Percentiles rank a stretch among this genome's conserved stretches.
These are phyloP conservation scores for Paramecium bursaria DNA, from an alignment of 73 alveolate genomes.

Conservation along the genomic window DNA sequence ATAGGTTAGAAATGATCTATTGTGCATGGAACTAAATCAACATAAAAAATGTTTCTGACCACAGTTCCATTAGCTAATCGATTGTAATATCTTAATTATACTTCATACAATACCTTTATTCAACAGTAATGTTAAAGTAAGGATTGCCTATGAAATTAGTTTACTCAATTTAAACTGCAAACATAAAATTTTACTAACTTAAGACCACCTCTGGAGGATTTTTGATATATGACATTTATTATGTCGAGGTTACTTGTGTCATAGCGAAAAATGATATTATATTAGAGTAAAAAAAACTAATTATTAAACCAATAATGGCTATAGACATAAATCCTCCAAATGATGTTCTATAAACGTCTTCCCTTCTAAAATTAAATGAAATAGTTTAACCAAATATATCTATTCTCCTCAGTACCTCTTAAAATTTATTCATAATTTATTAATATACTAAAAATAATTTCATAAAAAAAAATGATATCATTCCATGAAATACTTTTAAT, in stretches of 20 bases:
- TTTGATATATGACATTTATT: neutral
- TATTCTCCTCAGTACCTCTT: neutral
- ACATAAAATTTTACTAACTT: conserved; percentile 3
- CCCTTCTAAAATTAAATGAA: neutral
- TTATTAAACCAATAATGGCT: neutral
- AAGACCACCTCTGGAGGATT: conserved; percentile 2
- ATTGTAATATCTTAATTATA: too few species aligned
- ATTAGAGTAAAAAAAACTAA: conserved; percentile 30
- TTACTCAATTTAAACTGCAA: conserved; percentile 51
- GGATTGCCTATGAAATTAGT: conserved; percentile 35
- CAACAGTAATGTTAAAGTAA: conserved; percentile 23
- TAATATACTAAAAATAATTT: too few species aligned
- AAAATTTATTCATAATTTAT: too few species aligned
- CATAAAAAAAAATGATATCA: too few species aligned
- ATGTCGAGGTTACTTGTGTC: neutral
- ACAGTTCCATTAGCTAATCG: too few species aligned
- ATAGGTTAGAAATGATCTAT: conserved; percentile 41
- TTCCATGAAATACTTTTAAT: conserved; percentile 59
- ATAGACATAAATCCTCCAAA: conserved; percentile 44
- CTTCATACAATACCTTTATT: conserved; percentile 35
- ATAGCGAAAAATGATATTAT: conserved; percentile 36
- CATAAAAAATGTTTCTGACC: too few species aligned
- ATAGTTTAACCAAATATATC: conserved; percentile 44
- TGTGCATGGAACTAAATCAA: conserved; percentile 61
- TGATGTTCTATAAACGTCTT: conserved; percentile 27